Percentiles rank a stretch among this genome's conserved stretches.
phyloP scores from a whole-genome alignment of 257 asterid genomes.

The Eustoma russellianum region DNA sequence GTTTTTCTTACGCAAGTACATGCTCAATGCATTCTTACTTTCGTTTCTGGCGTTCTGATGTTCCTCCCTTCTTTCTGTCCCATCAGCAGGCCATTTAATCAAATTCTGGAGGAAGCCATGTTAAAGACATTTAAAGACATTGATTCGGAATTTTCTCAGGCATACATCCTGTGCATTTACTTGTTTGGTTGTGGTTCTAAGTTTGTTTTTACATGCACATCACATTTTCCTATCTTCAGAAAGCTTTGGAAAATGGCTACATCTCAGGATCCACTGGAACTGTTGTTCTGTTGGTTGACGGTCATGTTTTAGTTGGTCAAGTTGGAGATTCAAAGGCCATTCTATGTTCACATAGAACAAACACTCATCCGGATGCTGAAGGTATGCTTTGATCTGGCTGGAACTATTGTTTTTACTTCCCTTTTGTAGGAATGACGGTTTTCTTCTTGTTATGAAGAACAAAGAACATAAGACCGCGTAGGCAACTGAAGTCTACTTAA shows the following conservation, averaged over 20 bases:
- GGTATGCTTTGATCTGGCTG: slow-evolving; percentile 18
- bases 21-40: too few relatives aligned
- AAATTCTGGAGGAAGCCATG: slow-evolving; percentile 47
- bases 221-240: slow-evolving; percentile 30
- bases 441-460: too few relatives aligned
- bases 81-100: slow-evolving; percentile 9
- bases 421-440: background rate
- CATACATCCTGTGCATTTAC: slow-evolving; percentile 12
- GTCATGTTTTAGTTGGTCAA: slow-evolving; percentile 39
- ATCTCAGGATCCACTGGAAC: slow-evolving; percentile 55
- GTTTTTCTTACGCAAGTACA: too few relatives aligned
- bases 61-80: too few relatives aligned
- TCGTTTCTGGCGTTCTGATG: slow-evolving; percentile 19
- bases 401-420: background rate
- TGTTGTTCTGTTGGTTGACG: slow-evolving; percentile 38
- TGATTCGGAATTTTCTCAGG: slow-evolving; percentile 57
- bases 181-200: slow-evolving; percentile 6
- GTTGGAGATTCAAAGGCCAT: slow-evolving; percentile 77
- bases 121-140: slow-evolving; percentile 54
- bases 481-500: background rate
- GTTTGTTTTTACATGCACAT: slow-evolving; percentile 7
- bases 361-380: slow-evolving; percentile 20
- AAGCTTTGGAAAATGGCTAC: slow-evolving; percentile 45
- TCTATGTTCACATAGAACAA: slow-evolving; percentile 34
- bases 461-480: too few relatives aligned